Base-by-base conservation (phyloP, 352 stramenopile genomes). In the Elongisporangium senticosum region DNA sequence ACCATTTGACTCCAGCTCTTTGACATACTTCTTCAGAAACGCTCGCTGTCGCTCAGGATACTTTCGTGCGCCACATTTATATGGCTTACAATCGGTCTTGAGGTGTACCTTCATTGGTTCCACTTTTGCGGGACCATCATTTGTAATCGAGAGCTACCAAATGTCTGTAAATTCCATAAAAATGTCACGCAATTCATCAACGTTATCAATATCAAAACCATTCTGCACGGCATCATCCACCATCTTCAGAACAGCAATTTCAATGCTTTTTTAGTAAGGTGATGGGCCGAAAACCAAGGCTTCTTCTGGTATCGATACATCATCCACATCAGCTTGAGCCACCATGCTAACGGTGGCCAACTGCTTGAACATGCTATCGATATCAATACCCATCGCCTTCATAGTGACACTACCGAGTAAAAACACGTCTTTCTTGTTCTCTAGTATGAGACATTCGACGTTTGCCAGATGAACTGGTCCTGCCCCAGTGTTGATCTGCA, bases 1-100 rank as follows among this genome's bases (percentile, higher is more conserved):
- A 33, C 64, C 59, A 28, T 55, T 58, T 8, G 24, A 23, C 24
- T 63, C 64, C 17, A 71, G 50, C 21, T 67, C 55, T 10, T 37
- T n/a, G 13, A 71, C 49, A 13, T 60, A 65, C 14, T 37, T 15
- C 8, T 37, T 53, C 2, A 71, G 39, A 21, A 71, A 71, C 19
- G 37, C 51, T n/a, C 57, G 52, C 49, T 70, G 50, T 5, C 4
- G 2, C 17, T 60, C 48, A 2, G 58, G 49, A 53, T 63, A 66
- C n/a, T 58, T 53, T 0, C 63, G 47, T 2, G 37, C 54, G 6
- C 14, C 48, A 20, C 23, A 39, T 20, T 48, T 19, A 15, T 62
- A 56, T 14, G 56, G 56, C 37, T 47, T 19, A 7, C 47, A 48
- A n/a, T 20, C 51, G 17, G 3, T 1, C 21, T 43, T 23, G 11